Conservation (phyloP, 345 rosid species). For the Pugionium cornutum region DNA sequence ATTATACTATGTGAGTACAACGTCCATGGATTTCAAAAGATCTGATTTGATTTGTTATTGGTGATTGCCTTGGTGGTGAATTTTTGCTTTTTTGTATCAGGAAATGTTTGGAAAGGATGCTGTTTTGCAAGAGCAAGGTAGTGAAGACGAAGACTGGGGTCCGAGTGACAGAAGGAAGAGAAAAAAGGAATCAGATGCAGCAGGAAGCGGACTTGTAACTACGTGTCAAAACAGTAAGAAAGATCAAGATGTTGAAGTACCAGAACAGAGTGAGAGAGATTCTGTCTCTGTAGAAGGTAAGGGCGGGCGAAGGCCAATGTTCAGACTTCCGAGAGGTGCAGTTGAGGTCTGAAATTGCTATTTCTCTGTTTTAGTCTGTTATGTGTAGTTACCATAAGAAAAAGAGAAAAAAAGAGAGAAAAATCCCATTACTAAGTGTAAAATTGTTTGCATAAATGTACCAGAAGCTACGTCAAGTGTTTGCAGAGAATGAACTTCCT, state of each 20-base stretch:
- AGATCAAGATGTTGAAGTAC: slow-evolving; percentile 30
- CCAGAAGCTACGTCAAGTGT: slow-evolving; percentile 90
- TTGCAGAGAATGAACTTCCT: slow-evolving; percentile 94
- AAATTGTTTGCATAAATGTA: slow-evolving; percentile 37
- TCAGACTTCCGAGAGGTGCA: slow-evolving; percentile 71
- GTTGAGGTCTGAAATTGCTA: slow-evolving; percentile 63
- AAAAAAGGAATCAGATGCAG: slow-evolving; percentile 79
- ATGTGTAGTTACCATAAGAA: slow-evolving; percentile 20
- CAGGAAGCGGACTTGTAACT: slow-evolving; percentile 59
- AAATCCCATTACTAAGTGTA: slow-evolving; percentile 7
- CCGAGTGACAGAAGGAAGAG: slow-evolving; percentile 74
- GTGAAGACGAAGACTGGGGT: slow-evolving; percentile 99
- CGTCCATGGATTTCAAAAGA: slow-evolving; percentile 1
- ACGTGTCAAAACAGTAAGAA: slow-evolving; percentile 58
- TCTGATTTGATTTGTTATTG: not conserved
- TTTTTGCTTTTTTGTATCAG: slow-evolving; percentile 39
- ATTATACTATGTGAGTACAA: slow-evolving; percentile 73
- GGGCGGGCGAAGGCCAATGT: slow-evolving; percentile 54
- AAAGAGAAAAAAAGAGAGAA: not conserved
- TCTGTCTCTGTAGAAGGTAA: slow-evolving; percentile 48
- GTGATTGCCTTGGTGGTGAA: slow-evolving; percentile 16
- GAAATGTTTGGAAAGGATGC: slow-evolving; percentile 99
- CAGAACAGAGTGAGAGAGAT: slow-evolving; percentile 42
- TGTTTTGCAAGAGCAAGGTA: slow-evolving; percentile 61
- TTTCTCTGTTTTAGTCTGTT: slow-evolving; percentile 17